Evolutionary conservation across 2,329 filamentous ascomycete genomes (phyloP).

Genomic region (Akanthomyces uredinophilus): DNA sequence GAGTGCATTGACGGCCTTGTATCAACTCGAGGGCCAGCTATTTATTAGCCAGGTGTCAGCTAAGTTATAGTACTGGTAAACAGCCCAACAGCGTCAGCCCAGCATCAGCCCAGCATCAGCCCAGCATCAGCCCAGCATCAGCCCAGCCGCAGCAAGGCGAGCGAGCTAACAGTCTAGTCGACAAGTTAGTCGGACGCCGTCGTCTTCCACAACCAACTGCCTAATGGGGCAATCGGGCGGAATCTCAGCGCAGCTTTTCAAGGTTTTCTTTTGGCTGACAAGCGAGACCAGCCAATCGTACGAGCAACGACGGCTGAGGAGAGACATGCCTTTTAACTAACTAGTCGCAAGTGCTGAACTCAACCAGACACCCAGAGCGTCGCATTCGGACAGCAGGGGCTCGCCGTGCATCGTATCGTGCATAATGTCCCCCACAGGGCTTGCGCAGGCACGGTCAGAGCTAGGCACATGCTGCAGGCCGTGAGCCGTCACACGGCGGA

Average conservation of each 20-base stretch:
- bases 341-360: background rate
- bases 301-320: background rate
- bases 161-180: background rate
- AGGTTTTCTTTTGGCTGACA: background rate
- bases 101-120: no score
- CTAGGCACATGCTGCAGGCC: background rate
- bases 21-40: no score
- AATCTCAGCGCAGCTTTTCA: background rate
- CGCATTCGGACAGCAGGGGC: background rate
- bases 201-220: background rate
- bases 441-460: background rate
- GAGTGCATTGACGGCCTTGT: no score
- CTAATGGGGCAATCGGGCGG: background rate
- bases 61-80: no score
- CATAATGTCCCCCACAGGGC: conserved; percentile 1
- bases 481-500: background rate
- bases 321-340: background rate
- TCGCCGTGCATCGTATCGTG: conserved; percentile 13
- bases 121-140: no score
- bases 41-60: no score
- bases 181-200: background rate
- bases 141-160: no score
- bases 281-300: conserved; percentile 1
- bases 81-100: no score
- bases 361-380: background rate